Evolutionary conservation across 306 rosid genomes (phyloP).

Genomic region (Luffa acutangula): DNA sequence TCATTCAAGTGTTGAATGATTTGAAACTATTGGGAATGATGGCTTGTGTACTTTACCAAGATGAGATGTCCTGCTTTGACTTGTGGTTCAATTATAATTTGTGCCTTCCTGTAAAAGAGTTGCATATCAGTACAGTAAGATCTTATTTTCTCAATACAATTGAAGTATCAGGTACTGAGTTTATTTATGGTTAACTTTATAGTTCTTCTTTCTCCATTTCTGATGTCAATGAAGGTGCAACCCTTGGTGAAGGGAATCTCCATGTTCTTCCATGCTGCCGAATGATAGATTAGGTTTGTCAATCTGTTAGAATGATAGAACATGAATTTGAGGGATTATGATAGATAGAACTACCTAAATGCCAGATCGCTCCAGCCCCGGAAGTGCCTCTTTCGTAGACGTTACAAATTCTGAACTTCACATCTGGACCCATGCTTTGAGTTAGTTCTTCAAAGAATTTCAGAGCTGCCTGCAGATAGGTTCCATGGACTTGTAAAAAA

Average conservation of each 20-base stretch:
- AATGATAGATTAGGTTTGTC: constrained; percentile 10
- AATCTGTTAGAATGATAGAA: not conserved
- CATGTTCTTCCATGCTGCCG: constrained; percentile 53
- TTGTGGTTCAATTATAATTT: constrained; percentile 64
- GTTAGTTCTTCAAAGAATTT: constrained; percentile 40
- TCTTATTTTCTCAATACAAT: not conserved
- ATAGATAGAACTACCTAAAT: constrained; percentile 31
- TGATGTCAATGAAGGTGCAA: constrained; percentile 61
- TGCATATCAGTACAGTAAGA: constrained; percentile 11
- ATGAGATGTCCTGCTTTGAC: constrained; percentile 65
- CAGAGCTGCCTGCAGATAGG: constrained; percentile 43
- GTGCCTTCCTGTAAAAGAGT: constrained; percentile 46
- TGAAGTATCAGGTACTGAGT: not conserved
- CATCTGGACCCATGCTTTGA: constrained; percentile 57
- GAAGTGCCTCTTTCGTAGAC: constrained; percentile 45
- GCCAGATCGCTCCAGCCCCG: constrained; percentile 61
- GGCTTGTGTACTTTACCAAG: constrained; percentile 42
- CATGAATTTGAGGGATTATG: not conserved
- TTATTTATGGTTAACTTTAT: constrained; percentile 28
- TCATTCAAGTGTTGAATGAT: not conserved
- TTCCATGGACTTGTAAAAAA: not conserved
- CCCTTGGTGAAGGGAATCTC: constrained; percentile 83
- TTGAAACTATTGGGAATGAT: constrained; percentile 5
- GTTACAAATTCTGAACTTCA: constrained; percentile 36
- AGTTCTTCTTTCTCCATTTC: constrained; percentile 21